Conservation (phyloP, 2,329 filamentous ascomycete species). For the Claviceps capensis region DNA sequence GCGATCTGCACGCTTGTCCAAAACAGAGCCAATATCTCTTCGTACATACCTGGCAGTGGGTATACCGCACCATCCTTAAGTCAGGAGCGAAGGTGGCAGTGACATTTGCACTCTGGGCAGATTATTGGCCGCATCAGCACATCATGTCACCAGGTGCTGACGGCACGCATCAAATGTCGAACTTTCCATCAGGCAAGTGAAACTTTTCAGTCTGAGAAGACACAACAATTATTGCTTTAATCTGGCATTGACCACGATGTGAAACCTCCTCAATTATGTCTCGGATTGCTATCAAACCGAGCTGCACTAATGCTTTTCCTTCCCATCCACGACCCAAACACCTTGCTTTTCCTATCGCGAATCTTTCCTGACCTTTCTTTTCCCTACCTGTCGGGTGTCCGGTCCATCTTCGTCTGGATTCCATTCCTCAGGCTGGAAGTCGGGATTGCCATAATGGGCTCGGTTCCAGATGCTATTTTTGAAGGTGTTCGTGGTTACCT, state of each 20-base stretch:
- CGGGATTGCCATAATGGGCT: slow-evolving; percentile 52
- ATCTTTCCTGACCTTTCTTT: slow-evolving; percentile 13
- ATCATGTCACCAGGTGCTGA: neutral
- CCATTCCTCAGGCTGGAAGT: slow-evolving; percentile 33
- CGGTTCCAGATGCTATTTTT: slow-evolving; percentile 54
- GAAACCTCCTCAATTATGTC: too few species aligned
- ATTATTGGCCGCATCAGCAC: neutral
- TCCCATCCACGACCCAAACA: neutral
- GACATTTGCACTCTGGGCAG: too few species aligned
- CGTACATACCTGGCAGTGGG: too few species aligned
- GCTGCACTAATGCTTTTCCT: neutral
- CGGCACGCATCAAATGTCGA: neutral
- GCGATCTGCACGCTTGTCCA: too few species aligned
- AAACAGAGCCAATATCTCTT: too few species aligned
- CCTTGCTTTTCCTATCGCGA: slow-evolving; percentile 2
- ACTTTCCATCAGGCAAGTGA: neutral
- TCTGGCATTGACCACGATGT: too few species aligned
- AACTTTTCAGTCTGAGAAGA: neutral
- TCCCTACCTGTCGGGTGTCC: slow-evolving; percentile 16
- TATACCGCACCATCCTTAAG: too few species aligned
- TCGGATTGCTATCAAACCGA: too few species aligned
- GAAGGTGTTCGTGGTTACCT: slow-evolving; percentile 41
- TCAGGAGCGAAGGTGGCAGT: too few species aligned
- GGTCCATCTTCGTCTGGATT: slow-evolving; percentile 25
- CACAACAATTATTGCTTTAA: too few species aligned